phyloP scores from a whole-genome alignment of 306 rosid genomes.

The Quercus gilva region DNA sequence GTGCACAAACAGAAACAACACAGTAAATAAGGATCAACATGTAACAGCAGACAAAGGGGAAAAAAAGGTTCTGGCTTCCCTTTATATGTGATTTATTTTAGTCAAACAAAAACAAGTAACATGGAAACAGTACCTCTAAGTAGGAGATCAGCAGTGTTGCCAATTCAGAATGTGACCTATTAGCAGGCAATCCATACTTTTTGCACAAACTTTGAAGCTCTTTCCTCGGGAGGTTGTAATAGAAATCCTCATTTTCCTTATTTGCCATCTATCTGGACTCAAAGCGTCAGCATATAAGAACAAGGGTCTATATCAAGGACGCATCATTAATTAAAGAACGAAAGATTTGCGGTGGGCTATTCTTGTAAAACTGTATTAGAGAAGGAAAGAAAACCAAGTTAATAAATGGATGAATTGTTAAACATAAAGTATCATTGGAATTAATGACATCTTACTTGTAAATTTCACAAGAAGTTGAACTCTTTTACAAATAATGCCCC shows the following conservation, averaged over 20 bases:
- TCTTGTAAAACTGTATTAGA: background rate
- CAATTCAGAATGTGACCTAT: conserved; percentile 30
- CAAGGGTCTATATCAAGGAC: background rate
- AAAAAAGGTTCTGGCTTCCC: background rate
- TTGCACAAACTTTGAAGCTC: conserved; percentile 38
- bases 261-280: conserved; percentile 26
- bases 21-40: background rate
- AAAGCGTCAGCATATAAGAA: conserved; percentile 30
- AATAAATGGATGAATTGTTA: background rate
- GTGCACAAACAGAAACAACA: background rate
- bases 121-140: conserved; percentile 19
- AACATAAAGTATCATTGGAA: background rate
- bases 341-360: background rate
- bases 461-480: background rate
- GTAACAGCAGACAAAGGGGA: background rate
- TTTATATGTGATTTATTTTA: background rate
- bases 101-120: background rate
- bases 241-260: conserved; percentile 24
- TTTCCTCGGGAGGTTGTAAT: conserved; percentile 31
- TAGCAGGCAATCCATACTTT: conserved; percentile 35
- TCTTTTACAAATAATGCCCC: background rate
- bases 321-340: background rate
- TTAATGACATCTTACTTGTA: background rate
- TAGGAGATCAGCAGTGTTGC: conserved; percentile 24
- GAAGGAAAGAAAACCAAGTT: background rate